Evolutionary conservation across 1,139 yeast species (phyloP), one percentile per base, ranked within the genome.

Genomic region (Eremothecium cymbalariae): DNA sequence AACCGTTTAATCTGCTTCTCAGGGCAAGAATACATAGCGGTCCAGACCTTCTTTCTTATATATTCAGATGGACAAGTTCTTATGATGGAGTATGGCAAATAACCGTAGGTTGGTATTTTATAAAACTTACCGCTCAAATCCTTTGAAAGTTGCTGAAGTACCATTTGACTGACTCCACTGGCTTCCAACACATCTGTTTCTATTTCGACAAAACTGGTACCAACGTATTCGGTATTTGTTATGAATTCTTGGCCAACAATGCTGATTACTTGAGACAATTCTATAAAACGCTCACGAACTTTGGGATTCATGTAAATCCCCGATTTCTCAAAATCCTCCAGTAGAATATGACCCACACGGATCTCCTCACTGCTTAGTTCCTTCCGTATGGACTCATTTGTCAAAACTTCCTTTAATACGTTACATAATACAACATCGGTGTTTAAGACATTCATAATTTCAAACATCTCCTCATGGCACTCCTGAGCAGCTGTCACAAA

Each of bases 371-470:
- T 59, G 2, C 77, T 57, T 18, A 88, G 63, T 18, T 60, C 46
- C 1, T 46, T 32, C 3, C 54, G 39, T 1, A 79, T 59, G 2
- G 53, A 53, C 4, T 44, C 37, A 32, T 70, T 70, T 3, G 64
- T 57, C 40, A 88, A 59, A 1, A 82, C 78, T 11, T 59, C 58
- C 21, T 70, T 68, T 31, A 90, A 65, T 36, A 71, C 74, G 28
- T 63, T 59, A 51, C 79, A 85, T 27, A 90, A 65, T 29, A 74
- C 81, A 11, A 78, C 83, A 40, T 85, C 81, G 5, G 97, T 90
- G 56, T 90, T 90, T 32, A 90, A 65, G 41, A 81, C 74, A 58
- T 86, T 90, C 99, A 90, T 93, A 57, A 80, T 88, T 43, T 86
- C 95, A 59, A 80, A 90, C 81, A 90, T 74, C 44, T 76, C 67